phyloP scores from a whole-genome alignment of 2,329 filamentous ascomycete genomes.

The Fusarium tjaetaba region DNA sequence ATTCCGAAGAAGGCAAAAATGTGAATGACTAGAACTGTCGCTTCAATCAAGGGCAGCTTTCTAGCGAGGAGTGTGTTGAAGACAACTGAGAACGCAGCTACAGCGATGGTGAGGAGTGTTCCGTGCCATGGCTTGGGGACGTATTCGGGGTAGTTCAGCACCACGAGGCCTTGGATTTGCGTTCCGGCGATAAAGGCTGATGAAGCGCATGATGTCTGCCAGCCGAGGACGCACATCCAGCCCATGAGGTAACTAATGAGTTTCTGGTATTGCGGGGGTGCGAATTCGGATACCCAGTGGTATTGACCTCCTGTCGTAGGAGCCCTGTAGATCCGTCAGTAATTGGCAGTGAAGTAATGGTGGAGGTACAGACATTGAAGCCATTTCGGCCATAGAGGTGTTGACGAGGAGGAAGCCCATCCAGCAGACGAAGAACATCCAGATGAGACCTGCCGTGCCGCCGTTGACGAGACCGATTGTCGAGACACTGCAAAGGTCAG shows the following conservation, averaged over 20 bases:
- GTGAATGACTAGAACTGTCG: slow-evolving; percentile 29
- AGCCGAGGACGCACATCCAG: slow-evolving; percentile 58
- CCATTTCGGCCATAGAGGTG: slow-evolving; percentile 60
- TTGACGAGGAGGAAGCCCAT: slow-evolving; percentile 52
- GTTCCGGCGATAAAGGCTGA: slow-evolving; percentile 55
- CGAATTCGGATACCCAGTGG: slow-evolving; percentile 67
- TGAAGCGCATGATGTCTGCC: slow-evolving; percentile 55
- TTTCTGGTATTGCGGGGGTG: slow-evolving; percentile 58
- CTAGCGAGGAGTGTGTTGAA: slow-evolving; percentile 34
- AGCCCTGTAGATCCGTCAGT: slow-evolving; percentile 44
- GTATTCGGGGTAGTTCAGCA: slow-evolving; percentile 44
- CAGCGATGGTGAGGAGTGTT: slow-evolving; percentile 22
- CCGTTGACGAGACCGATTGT: slow-evolving; percentile 50
- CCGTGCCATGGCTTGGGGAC: slow-evolving; percentile 33
- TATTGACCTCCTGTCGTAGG: slow-evolving; percentile 68
- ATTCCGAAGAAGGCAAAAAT: slow-evolving; percentile 39
- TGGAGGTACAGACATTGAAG: slow-evolving; percentile 50
- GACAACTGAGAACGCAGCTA: slow-evolving; percentile 25
- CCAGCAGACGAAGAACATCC: slow-evolving; percentile 53
- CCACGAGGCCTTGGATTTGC: slow-evolving; percentile 56
- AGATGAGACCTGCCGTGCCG: slow-evolving; percentile 58
- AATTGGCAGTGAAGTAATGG: rapidly evolving
- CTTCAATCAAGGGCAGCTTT: slow-evolving; percentile 30
- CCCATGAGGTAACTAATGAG: slow-evolving; percentile 63
- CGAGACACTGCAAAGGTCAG: slow-evolving; percentile 15